Evolutionary conservation across 805 yeast species (phyloP).

Genomic region (Wickerhamomyces bisporus): DNA sequence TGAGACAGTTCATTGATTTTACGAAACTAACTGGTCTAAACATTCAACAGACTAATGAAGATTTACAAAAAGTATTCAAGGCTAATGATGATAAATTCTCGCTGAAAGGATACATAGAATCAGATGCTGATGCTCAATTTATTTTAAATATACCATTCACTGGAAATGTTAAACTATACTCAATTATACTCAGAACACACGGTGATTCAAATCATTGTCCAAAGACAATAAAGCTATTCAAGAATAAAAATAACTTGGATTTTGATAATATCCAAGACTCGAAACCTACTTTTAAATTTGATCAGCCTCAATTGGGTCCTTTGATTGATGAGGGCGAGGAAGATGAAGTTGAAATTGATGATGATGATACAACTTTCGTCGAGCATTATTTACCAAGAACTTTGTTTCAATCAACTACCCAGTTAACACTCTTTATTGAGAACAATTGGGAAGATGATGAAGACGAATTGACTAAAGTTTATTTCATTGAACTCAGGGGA

Average conservation of each 20-base stretch:
- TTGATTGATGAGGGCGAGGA: slow-evolving; percentile 35
- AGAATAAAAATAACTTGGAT: slow-evolving; percentile 66
- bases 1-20: slow-evolving; percentile 55
- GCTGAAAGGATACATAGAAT: slow-evolving; percentile 42
- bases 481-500: slow-evolving; percentile 79
- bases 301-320: slow-evolving; percentile 63
- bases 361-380: slow-evolving; percentile 46
- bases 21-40: slow-evolving; percentile 61
- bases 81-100: slow-evolving; percentile 42
- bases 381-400: slow-evolving; percentile 82
- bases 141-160: slow-evolving; percentile 77
- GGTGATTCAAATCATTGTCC: slow-evolving; percentile 62
- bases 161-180: slow-evolving; percentile 66
- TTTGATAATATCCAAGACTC: slow-evolving; percentile 54
- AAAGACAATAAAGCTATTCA: slow-evolving; percentile 59
- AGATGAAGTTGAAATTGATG: slow-evolving; percentile 30
- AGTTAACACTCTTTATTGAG: slow-evolving; percentile 63
- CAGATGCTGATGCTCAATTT: slow-evolving; percentile 81
- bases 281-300: slow-evolving; percentile 45
- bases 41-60: slow-evolving; percentile 45
- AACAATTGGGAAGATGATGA: slow-evolving; percentile 60
- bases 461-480: slow-evolving; percentile 52
- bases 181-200: slow-evolving; percentile 64
- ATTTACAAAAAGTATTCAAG: slow-evolving; percentile 43
- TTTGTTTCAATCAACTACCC: slow-evolving; percentile 62